Evolutionary conservation across 2,329 filamentous ascomycete genomes (phyloP), one percentile per base, ranked within the genome.

Genomic region (Talaromyces rugulosus): DNA sequence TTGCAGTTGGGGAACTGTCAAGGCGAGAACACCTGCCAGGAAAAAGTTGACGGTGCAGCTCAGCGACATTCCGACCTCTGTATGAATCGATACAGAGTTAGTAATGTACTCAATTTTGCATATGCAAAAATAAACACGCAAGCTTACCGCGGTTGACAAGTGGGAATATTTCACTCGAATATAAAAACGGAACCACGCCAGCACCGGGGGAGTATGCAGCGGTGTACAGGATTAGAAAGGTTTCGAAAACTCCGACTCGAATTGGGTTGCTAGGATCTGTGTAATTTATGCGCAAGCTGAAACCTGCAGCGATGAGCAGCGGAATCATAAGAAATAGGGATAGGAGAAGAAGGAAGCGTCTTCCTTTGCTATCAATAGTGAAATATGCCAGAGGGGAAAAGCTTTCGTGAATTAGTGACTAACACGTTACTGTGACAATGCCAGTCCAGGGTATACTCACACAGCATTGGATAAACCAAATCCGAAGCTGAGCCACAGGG

Each of bases 241-340:
- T 18, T 34, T 56, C 60, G 11, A 64, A 60, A 3, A 56, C 6
- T 6, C 55, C 62, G 3, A 62, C 42, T 14, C 62, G 59, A 16
- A 31, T 30, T 30, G 62, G 33, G 31, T 57, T 60, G 12, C 50
- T 51, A 1, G 53, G 44, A 8, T 56, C n/a, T 4, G 50, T 31
- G 57, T 50, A 27, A 16, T 59, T 11, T 18, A 62, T 65, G 12
- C 51, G 4, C 42, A 68, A 63, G 36, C 58, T 62, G 47, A 66
- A 62, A 3, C 59, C 66, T 28, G 60, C 58, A 30, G 53, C 65
- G 33, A 68, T 58, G 54, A 68, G 59, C 3, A 66, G 56, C 18
- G 64, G 65, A 14, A 68, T 30, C 65, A 68, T 68, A 3, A 64
- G 53, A 16, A 63, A 34, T 31, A 68, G 56, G 2, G 66, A 67